Conservation (phyloP, 2,329 filamentous ascomycete species). For the Trichoderma koningii region DNA sequence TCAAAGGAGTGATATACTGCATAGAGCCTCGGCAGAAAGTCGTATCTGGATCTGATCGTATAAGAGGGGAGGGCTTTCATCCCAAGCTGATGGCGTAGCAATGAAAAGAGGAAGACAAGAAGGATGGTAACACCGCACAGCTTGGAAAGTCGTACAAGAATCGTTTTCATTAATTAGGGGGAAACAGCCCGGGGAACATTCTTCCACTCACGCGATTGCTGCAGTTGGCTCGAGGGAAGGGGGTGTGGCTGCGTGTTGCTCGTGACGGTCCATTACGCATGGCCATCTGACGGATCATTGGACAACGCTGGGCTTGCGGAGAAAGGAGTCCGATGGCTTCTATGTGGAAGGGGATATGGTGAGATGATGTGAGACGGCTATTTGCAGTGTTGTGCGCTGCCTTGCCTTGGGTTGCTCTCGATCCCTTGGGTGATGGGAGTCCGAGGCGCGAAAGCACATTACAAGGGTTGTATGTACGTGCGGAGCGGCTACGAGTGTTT, state of each 20-base stretch:
- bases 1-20: no score
- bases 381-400: no score
- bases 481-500: no score
- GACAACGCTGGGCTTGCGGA: background rate
- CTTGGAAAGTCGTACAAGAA: background rate
- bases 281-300: background rate
- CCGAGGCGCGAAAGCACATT: no score
- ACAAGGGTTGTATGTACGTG: no score
- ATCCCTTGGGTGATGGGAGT: no score
- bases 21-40: no score
- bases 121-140: constrained; percentile 18
- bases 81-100: no score
- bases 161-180: background rate
- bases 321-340: background rate
- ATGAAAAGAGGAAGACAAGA: background rate
- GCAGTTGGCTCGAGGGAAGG: background rate
- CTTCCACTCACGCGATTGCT: background rate
- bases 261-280: background rate
- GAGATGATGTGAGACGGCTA: no score
- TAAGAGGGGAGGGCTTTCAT: no score
- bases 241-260: background rate
- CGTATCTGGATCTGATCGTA: no score
- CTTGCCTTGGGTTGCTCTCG: no score
- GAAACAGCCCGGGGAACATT: background rate
- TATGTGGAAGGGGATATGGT: background rate